phyloP scores from a whole-genome alignment of 2,329 filamentous ascomycete genomes.

The Cyclaneusma minus region DNA sequence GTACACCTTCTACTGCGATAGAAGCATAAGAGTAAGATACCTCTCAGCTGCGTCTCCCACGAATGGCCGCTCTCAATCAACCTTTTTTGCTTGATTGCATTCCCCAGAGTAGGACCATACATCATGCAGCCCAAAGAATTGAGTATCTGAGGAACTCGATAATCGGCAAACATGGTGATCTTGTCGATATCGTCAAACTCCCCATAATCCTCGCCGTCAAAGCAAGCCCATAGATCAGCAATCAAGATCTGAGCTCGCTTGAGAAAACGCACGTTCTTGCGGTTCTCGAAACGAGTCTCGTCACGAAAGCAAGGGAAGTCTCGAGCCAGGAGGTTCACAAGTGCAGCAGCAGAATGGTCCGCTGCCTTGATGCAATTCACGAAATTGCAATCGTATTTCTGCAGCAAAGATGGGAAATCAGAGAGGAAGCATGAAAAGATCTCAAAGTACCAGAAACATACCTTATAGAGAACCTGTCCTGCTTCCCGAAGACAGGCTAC shows the following conservation, averaged over 20 bases:
- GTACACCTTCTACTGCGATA: conserved; percentile 1
- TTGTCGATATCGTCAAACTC: conserved; percentile 81
- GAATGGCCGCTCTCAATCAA: conserved; percentile 53
- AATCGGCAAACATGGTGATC: conserved; percentile 98
- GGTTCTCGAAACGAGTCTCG: conserved; percentile 58
- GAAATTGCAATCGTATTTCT: conserved; percentile 67
- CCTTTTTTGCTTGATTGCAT: conserved; percentile 48
- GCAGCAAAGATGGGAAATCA: too few relatives aligned
- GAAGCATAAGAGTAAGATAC: conserved; percentile 23
- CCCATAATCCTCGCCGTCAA: conserved; percentile 66
- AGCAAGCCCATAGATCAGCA: conserved; percentile 93
- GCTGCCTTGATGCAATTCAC: conserved; percentile 58
- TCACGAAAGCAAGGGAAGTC: conserved; percentile 82
- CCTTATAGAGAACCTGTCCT: conserved; percentile 63
- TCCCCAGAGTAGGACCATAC: conserved; percentile 68
- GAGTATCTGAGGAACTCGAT: conserved; percentile 88
- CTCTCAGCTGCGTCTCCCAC: conserved; percentile 81
- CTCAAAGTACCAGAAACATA: conserved; percentile 22
- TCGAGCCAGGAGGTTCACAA: conserved; percentile 74
- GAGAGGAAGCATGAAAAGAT: background rate
- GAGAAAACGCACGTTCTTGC: conserved; percentile 60
- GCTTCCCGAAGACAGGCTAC: conserved; percentile 71
- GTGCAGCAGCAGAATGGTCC: conserved; percentile 60
- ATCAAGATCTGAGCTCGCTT: conserved; percentile 95
- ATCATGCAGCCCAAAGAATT: conserved; percentile 66